Percentiles rank a stretch among this genome's conserved stretches.
Evolutionary conservation across 2,329 filamentous ascomycete species (phyloP).

Genomic region (Penicillium oxalicum): DNA sequence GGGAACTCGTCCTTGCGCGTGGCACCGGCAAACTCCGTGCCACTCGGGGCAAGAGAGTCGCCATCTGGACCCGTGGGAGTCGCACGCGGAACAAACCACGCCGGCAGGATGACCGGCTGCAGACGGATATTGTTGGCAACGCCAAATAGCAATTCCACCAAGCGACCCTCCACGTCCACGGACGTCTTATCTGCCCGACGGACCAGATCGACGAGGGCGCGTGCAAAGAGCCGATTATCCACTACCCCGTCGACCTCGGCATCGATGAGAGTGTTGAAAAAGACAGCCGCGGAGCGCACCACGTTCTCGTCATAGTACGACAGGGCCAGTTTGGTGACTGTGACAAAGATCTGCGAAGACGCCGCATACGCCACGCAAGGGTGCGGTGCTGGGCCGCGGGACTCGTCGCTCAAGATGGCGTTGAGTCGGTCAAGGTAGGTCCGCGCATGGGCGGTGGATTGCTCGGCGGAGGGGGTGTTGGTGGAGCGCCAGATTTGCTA

Average conservation of each 20-base stretch:
- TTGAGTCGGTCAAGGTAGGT: slow-evolving; percentile 52
- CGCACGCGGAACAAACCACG: slow-evolving; percentile 73
- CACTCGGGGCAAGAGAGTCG: slow-evolving; percentile 41
- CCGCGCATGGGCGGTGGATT: slow-evolving; percentile 47
- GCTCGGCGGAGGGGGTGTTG: slow-evolving; percentile 47
- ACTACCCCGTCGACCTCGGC: slow-evolving; percentile 95
- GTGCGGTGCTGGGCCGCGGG: slow-evolving; percentile 79
- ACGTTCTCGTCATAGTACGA: slow-evolving; percentile 79
- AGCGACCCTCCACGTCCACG: slow-evolving; percentile 75
- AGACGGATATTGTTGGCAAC: slow-evolving; percentile 94
- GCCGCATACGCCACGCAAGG: slow-evolving; percentile 85
- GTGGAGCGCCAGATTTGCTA: slow-evolving; percentile 58
- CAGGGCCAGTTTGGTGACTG: slow-evolving; percentile 81
- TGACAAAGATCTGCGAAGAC: slow-evolving; percentile 80
- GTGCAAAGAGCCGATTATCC: slow-evolving; percentile 77
- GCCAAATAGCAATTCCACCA: slow-evolving; percentile 91
- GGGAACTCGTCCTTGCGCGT: slow-evolving; percentile 92
- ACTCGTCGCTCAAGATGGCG: slow-evolving; percentile 77
- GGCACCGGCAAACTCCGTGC: slow-evolving; percentile 70
- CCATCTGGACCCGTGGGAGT: slow-evolving; percentile 33
- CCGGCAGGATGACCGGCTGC: slow-evolving; percentile 75
- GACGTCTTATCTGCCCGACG: slow-evolving; percentile 63
- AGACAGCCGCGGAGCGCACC: slow-evolving; percentile 73
- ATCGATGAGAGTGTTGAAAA: slow-evolving; percentile 90
- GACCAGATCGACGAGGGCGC: slow-evolving; percentile 79